Base-by-base conservation (phyloP, 371 early-diverging fungal genomes). In the Mucor racemosus region DNA sequence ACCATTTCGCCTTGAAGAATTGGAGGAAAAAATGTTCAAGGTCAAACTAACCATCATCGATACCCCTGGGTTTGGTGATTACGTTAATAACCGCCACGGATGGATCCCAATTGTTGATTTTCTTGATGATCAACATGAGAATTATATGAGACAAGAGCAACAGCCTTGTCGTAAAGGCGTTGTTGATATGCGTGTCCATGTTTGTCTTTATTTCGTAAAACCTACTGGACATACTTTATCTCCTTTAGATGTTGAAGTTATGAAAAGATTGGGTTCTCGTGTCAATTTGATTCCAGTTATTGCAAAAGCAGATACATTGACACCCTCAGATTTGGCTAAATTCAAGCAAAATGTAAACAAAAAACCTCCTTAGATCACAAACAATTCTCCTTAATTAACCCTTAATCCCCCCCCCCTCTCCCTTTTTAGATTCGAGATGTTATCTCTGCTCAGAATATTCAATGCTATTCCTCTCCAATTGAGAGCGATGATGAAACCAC, bases 21-120 rank as follows among this genome's bases (percentile, higher is more conserved):
- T 77, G 39, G 82, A 79, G 64, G 76, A 77, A 58, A 77, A 77
- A 61, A 74, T 76, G 77, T 97, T 98, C 87, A 91, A 90, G 64
- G 96, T 96, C 67, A 93, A 94, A 64, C 80, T 97, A 68, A 94
- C 91, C 56, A 90, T 98, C 56, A 89, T 95, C 71, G 95, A 95
- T 76, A 94, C 94, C 40, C 94, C 94, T 61, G 95, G 95, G 44
- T 95, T 95, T 79, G 95, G 95, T 54, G 95, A 95, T 75, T 95
- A 91, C 77, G 90, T 93, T 70, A 93, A 94, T 84, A 95, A 94
- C 78, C 84, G 89, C 55, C 92, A 94, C 71, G 90, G 95, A 79
- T 98, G 97, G 96, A 91, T 91, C 41, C 96, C 98, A n/a, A 93
- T 98, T 65, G 87, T 98, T 42, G 94, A 97, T 65, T 98, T 96